Evolutionary conservation across 352 stramenopile species (phyloP).

Genomic region (Bremia lactucae): DNA sequence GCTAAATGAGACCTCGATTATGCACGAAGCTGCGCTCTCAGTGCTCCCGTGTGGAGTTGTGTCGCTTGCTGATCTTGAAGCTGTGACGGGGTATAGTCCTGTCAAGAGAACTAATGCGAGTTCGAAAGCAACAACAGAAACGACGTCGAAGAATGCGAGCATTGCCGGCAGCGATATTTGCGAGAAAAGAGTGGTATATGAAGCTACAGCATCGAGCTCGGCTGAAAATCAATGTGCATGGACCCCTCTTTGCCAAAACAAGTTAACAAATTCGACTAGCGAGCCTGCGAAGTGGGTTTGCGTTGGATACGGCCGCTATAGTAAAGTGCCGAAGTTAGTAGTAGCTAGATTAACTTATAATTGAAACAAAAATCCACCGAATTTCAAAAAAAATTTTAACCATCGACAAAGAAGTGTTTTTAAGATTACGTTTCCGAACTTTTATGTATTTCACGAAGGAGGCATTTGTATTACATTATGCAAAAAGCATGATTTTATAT

Average conservation of each 20-base stretch:
- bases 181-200: neutral
- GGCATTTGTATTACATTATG: no score
- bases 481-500: no score
- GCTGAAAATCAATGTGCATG: neutral
- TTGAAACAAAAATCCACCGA: no score
- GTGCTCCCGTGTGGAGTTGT: slow-evolving; percentile 18
- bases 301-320: slow-evolving; percentile 22
- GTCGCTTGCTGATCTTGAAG: slow-evolving; percentile 19
- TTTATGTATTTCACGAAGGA: no score
- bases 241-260: neutral
- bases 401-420: no score
- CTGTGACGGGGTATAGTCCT: slow-evolving; percentile 13
- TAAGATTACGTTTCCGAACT: no score
- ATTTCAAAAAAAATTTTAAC: no score
- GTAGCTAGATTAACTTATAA: neutral
- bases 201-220: neutral
- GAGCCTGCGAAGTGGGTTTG: slow-evolving; percentile 16
- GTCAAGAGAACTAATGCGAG: slow-evolving; percentile 11
- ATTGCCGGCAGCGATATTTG: slow-evolving; percentile 9
- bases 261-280: neutral
- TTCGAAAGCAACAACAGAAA: slow-evolving; percentile 16
- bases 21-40: slow-evolving; percentile 15
- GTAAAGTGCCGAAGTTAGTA: slow-evolving; percentile 7
- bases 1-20: slow-evolving; percentile 11
- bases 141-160: slow-evolving; percentile 16